These are phyloP conservation scores for Hortiboletus campestris DNA, from an alignment of 768 basidiomycete genomes.

Conservation along the genomic window DNA sequence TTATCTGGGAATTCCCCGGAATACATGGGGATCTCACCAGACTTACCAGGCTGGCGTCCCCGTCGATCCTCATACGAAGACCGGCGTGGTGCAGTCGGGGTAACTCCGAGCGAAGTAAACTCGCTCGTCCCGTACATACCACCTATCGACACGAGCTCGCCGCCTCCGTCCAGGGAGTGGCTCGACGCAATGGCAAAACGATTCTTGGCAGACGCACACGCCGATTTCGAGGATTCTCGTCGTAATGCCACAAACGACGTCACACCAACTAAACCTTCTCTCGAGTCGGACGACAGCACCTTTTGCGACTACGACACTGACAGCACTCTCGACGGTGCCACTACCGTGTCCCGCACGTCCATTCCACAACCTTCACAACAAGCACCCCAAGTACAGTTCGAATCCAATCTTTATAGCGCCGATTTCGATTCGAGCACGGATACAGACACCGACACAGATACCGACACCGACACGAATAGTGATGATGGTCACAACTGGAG, in stretches of 20 bases:
- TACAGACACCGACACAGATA: constrained; percentile 13
- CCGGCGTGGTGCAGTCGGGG: constrained; percentile 18
- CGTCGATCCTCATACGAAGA: constrained; percentile 28
- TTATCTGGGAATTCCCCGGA: constrained; percentile 15
- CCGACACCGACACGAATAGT: constrained; percentile 16
- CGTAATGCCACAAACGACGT: neutral
- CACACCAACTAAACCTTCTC: neutral
- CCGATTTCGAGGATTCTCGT: constrained; percentile 5
- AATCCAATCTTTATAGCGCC: constrained; percentile 4
- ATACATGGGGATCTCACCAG: constrained; percentile 26
- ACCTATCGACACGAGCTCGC: constrained; percentile 20
- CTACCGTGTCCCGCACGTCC: neutral
- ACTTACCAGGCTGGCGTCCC: constrained; percentile 21
- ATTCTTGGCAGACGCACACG: constrained; percentile 16
- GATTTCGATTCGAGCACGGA: constrained; percentile 10
- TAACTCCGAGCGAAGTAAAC: constrained; percentile 29
- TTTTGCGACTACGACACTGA: constrained; percentile 25
- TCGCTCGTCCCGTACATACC: constrained; percentile 24
- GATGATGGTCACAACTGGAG: constrained; percentile 17
- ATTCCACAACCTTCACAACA: neutral
- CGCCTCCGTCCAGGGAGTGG: constrained; percentile 14
- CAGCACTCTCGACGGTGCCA: constrained; percentile 10
- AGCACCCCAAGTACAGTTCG: neutral
- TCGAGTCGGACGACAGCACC: constrained; percentile 6
- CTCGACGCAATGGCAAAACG: constrained; percentile 17